Base-by-base conservation (phyloP, 306 rosid species). In the Ziziphus jujuba region DNA sequence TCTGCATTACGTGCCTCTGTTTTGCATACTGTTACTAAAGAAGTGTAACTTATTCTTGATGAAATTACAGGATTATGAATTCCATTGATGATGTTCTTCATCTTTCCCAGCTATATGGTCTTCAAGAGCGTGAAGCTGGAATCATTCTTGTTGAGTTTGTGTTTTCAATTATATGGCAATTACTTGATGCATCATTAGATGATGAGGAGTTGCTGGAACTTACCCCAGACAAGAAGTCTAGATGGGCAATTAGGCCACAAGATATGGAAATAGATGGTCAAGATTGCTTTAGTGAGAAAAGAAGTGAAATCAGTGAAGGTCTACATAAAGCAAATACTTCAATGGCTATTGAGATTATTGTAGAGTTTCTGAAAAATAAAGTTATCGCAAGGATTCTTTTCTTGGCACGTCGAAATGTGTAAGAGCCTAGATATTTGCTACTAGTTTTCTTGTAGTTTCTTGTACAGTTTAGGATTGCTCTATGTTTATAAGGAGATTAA, bases 181-280 rank as follows among this genome's bases (percentile, higher is more conserved):
- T 92, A 64, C 88, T 92, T 69, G 98, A 90, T 66, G 98, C 97
- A 77, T 81, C 91, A 74, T 77, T 92, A 60, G 91, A 92, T 73
- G 96, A 92, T 71, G 98, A 92, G 81, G 84, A 85, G 21, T 76
- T 92, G 79, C 82, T 87, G 70, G 87, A 82, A 72, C 82, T 78
- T 72, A 68, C 75, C 56, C 70, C 80, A 38, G 98, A 89, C 61
- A 83, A 81, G 72, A 77, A 65, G 72, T 79, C 89, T 58, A 81
- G 74, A 78, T 89, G 98, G 98, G 65, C 80, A 51, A 76, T 44
- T 65, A 72, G 80, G 63, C 75, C 84, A 19, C 66, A 75, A 56
- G 83, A 85, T 72, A 92, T 87, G 92, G 78, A 87, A 73, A 75
- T 85, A 56, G 95, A 87, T 49, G 82, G 71, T 64, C 77, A 66